Conservation (phyloP, 192 early-diverging fungal species). For the Umbelopsis sp. region DNA sequence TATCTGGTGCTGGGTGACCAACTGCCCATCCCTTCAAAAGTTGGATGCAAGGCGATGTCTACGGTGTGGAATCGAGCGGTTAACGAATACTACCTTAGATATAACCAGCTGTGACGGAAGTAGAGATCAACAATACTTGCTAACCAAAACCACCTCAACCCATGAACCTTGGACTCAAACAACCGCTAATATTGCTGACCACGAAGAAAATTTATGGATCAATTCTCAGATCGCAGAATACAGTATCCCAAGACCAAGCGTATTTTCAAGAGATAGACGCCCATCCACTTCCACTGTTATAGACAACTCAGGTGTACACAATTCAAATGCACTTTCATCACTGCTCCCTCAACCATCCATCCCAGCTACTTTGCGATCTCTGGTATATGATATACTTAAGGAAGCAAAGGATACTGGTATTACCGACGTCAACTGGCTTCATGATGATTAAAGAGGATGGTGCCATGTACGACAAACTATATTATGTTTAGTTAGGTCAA, state of each 20-base stretch:
- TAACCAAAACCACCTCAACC: not conserved
- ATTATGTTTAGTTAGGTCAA: too few relatives aligned
- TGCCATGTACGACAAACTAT: not conserved
- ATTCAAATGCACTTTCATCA: not conserved
- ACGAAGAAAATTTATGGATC: not conserved
- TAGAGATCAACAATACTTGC: not conserved
- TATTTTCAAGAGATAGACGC: conserved; percentile 5
- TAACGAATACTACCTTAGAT: conserved; percentile 10
- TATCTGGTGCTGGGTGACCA: conserved; percentile 32
- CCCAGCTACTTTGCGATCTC: conserved; percentile 7
- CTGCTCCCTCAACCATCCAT: not conserved
- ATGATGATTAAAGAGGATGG: conserved; percentile 13
- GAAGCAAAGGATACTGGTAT: conserved; percentile 30
- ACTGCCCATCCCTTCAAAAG: conserved; percentile 34
- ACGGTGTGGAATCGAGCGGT: conserved; percentile 29
- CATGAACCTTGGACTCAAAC: not conserved
- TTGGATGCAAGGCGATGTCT: conserved; percentile 43
- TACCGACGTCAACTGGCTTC: conserved; percentile 29
- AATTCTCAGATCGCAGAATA: conserved; percentile 7
- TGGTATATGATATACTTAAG: conserved; percentile 27
- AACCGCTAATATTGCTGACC: not conserved
- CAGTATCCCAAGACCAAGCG: not conserved
- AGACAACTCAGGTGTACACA: not conserved
- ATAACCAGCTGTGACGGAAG: not conserved
- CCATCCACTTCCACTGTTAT: not conserved